A percentile compares a stretch with the other conserved stretches of the same genome.
phyloP scores from a whole-genome alignment of 768 basidiomycete species.

The Podaxis rugospora region DNA sequence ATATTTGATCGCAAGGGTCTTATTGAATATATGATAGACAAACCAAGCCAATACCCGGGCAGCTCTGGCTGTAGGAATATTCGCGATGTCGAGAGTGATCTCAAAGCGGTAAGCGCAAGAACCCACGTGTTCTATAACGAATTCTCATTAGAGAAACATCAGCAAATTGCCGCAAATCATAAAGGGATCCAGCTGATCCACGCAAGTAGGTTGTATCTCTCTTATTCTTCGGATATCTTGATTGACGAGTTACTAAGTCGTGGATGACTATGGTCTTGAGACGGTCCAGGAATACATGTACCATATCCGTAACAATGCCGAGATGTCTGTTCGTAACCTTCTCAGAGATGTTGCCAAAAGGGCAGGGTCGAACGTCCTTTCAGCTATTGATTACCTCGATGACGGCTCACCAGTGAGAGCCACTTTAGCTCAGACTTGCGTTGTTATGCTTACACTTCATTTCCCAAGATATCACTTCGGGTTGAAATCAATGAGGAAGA shows the following conservation, averaged over 20 bases:
- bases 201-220: constrained; percentile 45
- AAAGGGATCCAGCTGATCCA: constrained; percentile 87
- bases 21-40: constrained; percentile 74
- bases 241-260: constrained; percentile 41
- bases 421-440: constrained; percentile 5
- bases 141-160: background rate
- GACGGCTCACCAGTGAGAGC: constrained; percentile 74
- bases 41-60: constrained; percentile 77
- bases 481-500: constrained; percentile 72
- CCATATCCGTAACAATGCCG: constrained; percentile 87
- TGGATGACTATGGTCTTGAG: constrained; percentile 79
- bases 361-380: constrained; percentile 58
- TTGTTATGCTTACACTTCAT: background rate
- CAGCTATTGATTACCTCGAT: constrained; percentile 80
- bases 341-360: constrained; percentile 71
- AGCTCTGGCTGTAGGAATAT: constrained; percentile 87
- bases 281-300: constrained; percentile 94
- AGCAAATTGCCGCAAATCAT: constrained; percentile 95
- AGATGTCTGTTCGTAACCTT: constrained; percentile 78
- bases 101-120: constrained; percentile 67
- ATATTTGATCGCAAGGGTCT: constrained; percentile 76
- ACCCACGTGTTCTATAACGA: background rate
- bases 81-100: constrained; percentile 85
- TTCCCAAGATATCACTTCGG: constrained; percentile 58
- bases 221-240: constrained; percentile 9